These are phyloP conservation scores for Fusarium nodosum DNA, from an alignment of 2,329 filamentous ascomycete species.

Conservation along the genomic window DNA sequence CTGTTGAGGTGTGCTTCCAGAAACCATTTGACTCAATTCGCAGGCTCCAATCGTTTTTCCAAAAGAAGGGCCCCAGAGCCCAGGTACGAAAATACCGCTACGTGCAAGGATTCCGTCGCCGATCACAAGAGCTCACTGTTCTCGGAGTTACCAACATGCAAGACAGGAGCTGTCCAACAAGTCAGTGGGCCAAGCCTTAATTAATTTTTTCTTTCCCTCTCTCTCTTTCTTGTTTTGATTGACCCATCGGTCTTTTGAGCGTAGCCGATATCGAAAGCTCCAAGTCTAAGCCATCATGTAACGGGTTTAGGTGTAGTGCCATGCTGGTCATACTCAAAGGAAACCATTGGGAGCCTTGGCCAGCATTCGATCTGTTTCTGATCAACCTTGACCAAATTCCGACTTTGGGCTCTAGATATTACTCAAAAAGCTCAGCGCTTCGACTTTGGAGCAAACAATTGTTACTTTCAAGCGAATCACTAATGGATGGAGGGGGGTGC, in stretches of 20 bases:
- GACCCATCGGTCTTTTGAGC: slow-evolving; percentile 38
- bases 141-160: slow-evolving; percentile 41
- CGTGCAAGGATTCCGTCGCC: slow-evolving; percentile 42
- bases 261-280: slow-evolving; percentile 37
- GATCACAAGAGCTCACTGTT: slow-evolving; percentile 49
- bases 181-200: neutral
- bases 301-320: slow-evolving; percentile 26
- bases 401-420: slow-evolving; percentile 1
- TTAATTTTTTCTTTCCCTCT: neutral
- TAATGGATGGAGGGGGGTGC: neutral
- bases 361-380: slow-evolving; percentile 17
- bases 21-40: slow-evolving; percentile 38
- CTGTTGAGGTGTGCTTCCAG: slow-evolving; percentile 49
- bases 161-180: slow-evolving; percentile 25
- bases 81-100: slow-evolving; percentile 44
- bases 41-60: neutral
- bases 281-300: slow-evolving; percentile 34
- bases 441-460: neutral
- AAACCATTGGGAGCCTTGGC: slow-evolving; percentile 15
- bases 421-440: neutral
- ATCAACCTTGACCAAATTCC: slow-evolving; percentile 15
- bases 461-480: neutral
- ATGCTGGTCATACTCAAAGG: slow-evolving; percentile 21
- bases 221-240: slow-evolving; percentile 8
- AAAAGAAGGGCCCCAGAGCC: neutral